These are phyloP conservation scores for Tricholoma sp. DNA, from an alignment of 768 basidiomycete species.

Conservation along the genomic window DNA sequence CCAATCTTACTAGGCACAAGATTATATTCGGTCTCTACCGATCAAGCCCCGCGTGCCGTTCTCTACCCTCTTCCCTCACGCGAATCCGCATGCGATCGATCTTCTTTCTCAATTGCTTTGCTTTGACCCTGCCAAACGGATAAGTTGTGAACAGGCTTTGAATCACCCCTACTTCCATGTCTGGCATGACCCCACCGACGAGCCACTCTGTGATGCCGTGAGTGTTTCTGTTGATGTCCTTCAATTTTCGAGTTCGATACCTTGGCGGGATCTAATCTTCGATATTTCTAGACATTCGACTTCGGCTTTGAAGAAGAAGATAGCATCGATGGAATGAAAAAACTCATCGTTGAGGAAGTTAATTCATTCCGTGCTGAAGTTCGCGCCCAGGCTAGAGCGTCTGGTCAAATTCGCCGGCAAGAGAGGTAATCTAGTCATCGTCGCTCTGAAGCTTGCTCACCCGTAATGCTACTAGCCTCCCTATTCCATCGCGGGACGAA, in stretches of 20 bases:
- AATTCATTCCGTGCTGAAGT: slow-evolving; percentile 86
- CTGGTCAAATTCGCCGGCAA: slow-evolving; percentile 69
- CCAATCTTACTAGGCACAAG: slow-evolving; percentile 64
- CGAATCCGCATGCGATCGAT: slow-evolving; percentile 92
- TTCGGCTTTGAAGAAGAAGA: slow-evolving; percentile 97
- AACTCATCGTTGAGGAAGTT: slow-evolving; percentile 90
- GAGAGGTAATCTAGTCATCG: slow-evolving; percentile 49
- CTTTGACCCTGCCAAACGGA: slow-evolving; percentile 95
- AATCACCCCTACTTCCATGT: slow-evolving; percentile 93
- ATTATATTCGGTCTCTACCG: slow-evolving; percentile 96
- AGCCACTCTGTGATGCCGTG: slow-evolving; percentile 79
- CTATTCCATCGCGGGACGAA: slow-evolving; percentile 77
- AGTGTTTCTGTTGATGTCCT: slow-evolving; percentile 14
- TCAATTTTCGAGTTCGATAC: neutral
- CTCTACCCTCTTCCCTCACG: slow-evolving; percentile 86
- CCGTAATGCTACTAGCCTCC: slow-evolving; percentile 44
- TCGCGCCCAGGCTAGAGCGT: slow-evolving; percentile 70
- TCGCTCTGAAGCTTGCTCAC: slow-evolving; percentile 2
- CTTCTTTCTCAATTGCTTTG: slow-evolving; percentile 86
- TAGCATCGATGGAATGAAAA: slow-evolving; percentile 95
- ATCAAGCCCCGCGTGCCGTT: slow-evolving; percentile 96
- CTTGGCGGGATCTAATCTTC: neutral
- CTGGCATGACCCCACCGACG: slow-evolving; percentile 97
- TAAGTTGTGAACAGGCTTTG: slow-evolving; percentile 93
- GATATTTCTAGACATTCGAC: slow-evolving; percentile 69